A percentile compares a stretch with the other conserved stretches of the same genome.
Evolutionary conservation across 495 filamentous ascomycete genomes (phyloP).

Genomic region (Tuber borchii): DNA sequence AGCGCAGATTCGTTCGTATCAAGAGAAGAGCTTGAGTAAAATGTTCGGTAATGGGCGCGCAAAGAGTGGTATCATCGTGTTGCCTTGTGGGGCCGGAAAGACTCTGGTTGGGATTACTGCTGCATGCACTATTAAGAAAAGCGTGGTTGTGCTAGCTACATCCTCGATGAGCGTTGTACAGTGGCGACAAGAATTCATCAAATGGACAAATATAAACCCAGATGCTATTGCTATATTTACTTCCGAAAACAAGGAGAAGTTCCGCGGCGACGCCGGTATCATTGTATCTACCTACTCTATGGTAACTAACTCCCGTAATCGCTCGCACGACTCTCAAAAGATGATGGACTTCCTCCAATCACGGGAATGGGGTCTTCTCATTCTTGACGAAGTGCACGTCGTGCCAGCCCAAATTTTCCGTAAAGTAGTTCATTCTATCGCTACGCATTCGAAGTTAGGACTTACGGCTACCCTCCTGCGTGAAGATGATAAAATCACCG

Average conservation of each 20-base stretch:
- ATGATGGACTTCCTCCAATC: constrained; percentile 92
- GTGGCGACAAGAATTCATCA: constrained; percentile 91
- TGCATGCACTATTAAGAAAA: constrained; percentile 95
- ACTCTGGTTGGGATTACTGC: constrained; percentile 95
- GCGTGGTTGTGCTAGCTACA: constrained; percentile 88
- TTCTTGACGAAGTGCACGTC: constrained; percentile 97
- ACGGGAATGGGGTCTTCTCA: constrained; percentile 98
- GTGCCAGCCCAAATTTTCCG: constrained; percentile 94
- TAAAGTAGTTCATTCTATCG: constrained; percentile 82
- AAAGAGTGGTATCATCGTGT: constrained; percentile 93
- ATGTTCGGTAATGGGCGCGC: constrained; percentile 99
- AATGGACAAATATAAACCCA: constrained; percentile 96
- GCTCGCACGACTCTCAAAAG: constrained; percentile 87
- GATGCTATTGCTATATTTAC: constrained; percentile 92
- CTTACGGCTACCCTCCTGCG: constrained; percentile 88
- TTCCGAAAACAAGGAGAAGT: constrained; percentile 84
- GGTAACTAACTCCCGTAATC: constrained; percentile 79
- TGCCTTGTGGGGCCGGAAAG: constrained; percentile 96
- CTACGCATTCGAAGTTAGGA: constrained; percentile 92
- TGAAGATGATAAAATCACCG: constrained; percentile 96
- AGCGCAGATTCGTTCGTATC: constrained; percentile 81
- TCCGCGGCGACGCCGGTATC: constrained; percentile 82
- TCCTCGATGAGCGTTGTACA: constrained; percentile 97
- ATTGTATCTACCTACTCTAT: constrained; percentile 98
- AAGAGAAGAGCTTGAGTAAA: constrained; percentile 94